Evolutionary conservation across 129 eudicot genomes (phyloP).

Genomic region (Arctium lappa): DNA sequence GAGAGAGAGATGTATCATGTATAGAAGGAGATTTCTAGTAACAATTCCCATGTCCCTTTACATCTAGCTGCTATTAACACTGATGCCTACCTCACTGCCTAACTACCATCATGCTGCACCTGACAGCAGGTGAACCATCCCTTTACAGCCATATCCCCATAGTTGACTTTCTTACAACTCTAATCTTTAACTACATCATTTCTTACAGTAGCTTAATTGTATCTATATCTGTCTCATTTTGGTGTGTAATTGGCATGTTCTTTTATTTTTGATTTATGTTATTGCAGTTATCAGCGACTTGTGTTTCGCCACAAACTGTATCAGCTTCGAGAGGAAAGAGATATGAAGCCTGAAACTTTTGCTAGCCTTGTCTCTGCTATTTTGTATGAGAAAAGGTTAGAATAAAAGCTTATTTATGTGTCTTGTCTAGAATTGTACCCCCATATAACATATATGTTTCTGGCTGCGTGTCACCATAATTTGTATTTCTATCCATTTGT

Average conservation of each 20-base stretch:
- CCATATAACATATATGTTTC: background rate
- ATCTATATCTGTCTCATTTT: background rate
- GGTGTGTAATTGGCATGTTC: background rate
- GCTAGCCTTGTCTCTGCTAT: constrained; percentile 97
- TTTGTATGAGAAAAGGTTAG: constrained; percentile 90
- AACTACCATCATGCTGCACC: background rate
- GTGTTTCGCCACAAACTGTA: constrained; percentile 88
- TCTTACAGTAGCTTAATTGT: background rate
- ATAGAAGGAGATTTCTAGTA: no score
- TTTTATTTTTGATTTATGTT: constrained; percentile 7
- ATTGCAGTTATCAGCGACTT: constrained; percentile 78
- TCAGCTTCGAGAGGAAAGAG: constrained; percentile 90
- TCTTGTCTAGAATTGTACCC: background rate
- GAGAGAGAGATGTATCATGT: no score
- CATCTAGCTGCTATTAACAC: no score
- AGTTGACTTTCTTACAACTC: background rate
- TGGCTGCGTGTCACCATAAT: background rate
- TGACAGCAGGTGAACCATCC: background rate
- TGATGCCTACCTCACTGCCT: background rate
- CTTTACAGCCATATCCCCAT: background rate
- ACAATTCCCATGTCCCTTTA: no score
- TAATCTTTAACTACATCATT: background rate
- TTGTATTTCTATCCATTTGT: background rate
- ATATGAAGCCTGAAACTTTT: constrained; percentile 97
- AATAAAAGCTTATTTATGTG: background rate